Evolutionary conservation across 805 yeast genomes (phyloP).

Genomic region (Yarrowia divulgata): DNA sequence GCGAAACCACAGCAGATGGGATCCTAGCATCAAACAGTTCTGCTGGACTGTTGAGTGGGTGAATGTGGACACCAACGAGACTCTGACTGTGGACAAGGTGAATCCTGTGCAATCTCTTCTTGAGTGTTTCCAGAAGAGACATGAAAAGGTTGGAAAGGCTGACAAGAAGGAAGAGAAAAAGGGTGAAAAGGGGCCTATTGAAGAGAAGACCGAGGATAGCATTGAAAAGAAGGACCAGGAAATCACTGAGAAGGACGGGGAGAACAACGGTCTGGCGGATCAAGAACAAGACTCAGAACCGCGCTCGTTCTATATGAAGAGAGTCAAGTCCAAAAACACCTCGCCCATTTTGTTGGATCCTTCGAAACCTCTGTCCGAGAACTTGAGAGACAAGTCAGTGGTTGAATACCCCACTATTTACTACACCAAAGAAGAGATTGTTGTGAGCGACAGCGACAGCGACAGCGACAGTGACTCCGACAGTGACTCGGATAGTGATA

Average conservation of each 20-base stretch:
- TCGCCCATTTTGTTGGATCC: constrained; percentile 41
- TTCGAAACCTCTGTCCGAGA: constrained; percentile 54
- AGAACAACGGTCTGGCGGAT: background rate
- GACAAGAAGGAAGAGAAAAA: background rate
- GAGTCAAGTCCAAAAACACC: constrained; percentile 42
- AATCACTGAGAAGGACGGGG: background rate
- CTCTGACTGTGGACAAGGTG: constrained; percentile 30
- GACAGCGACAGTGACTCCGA: constrained; percentile 35
- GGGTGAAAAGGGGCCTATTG: background rate
- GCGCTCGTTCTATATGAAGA: constrained; percentile 41
- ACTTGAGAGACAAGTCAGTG: constrained; percentile 64
- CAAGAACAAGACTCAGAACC: background rate
- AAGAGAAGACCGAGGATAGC: background rate
- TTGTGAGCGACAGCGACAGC: constrained; percentile 40
- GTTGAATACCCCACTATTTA: constrained; percentile 79
- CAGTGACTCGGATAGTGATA: constrained; percentile 19
- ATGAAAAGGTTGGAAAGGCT: background rate
- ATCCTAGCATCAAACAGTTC: constrained; percentile 64
- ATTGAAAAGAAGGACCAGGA: background rate
- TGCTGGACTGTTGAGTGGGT: constrained; percentile 86
- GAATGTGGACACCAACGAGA: constrained; percentile 50
- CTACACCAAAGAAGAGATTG: constrained; percentile 41
- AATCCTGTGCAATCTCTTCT: constrained; percentile 13
- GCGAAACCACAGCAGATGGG: constrained; percentile 73
- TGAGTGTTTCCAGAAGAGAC: constrained; percentile 40